phyloP scores from a whole-genome alignment of 345 rosid species.

The Linum trigynum region DNA sequence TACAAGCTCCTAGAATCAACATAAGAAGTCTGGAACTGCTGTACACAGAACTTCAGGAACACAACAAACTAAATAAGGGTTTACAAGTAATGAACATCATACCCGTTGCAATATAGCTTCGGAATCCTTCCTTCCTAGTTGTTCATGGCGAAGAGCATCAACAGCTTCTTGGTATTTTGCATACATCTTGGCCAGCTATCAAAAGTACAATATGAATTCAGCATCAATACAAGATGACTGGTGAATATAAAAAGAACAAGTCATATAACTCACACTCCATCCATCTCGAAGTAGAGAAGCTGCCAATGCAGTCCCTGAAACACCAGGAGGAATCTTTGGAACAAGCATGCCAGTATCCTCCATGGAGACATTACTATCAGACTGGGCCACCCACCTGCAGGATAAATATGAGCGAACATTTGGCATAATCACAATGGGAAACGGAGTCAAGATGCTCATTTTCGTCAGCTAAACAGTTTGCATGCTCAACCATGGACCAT shows the following conservation, averaged over 20 bases:
- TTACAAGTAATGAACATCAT: constrained; percentile 9
- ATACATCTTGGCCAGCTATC: constrained; percentile 81
- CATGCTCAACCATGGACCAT: constrained; percentile 4
- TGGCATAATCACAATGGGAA: background rate
- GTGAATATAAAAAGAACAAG: constrained; percentile 3
- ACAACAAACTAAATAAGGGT: too few relatives aligned
- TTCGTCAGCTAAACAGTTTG: background rate
- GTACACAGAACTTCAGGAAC: too few relatives aligned
- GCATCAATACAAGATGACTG: background rate
- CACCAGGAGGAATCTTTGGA: constrained; percentile 76
- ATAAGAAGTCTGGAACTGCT: too few relatives aligned
- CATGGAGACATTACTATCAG: constrained; percentile 29
- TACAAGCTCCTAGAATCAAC: too few relatives aligned
- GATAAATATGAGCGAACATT: background rate
- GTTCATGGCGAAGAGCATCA: constrained; percentile 94
- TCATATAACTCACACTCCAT: constrained; percentile 80
- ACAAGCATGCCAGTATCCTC: constrained; percentile 42
- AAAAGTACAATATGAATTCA: constrained; percentile 1
- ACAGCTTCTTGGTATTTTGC: constrained; percentile 94
- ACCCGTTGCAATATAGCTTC: constrained; percentile 87
- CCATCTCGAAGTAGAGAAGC: constrained; percentile 96
- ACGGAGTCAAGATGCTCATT: background rate
- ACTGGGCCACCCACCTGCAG: constrained; percentile 31
- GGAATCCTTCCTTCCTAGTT: constrained; percentile 86
- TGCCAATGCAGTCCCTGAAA: constrained; percentile 92